Evolutionary conservation across 225 moss, liverwort and hornwort species (phyloP).

Genomic region (Pseudoscleropodium purum): DNA sequence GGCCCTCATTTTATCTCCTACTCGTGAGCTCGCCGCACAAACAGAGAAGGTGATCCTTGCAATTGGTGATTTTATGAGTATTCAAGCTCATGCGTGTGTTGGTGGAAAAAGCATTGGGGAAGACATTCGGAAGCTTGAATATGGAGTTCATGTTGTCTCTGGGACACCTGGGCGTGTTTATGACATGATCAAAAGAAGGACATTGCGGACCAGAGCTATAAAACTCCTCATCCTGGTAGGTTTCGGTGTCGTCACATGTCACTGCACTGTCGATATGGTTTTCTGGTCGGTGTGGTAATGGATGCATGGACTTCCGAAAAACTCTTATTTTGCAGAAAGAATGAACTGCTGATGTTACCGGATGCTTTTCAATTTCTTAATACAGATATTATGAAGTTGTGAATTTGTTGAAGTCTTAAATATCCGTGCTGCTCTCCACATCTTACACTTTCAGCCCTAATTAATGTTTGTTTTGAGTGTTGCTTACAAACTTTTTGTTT

Average conservation of each 20-base stretch:
- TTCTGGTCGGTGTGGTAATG: background rate
- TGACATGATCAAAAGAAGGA: conserved; percentile 88
- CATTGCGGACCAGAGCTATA: conserved; percentile 69
- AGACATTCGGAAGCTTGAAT: conserved; percentile 83
- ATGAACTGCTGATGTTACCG: background rate
- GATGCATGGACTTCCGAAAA: background rate
- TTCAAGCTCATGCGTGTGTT: conserved; percentile 89
- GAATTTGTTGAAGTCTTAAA: background rate
- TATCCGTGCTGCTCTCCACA: background rate
- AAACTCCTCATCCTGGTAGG: conserved; percentile 78
- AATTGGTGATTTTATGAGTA: conserved; percentile 81
- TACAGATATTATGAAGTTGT: background rate
- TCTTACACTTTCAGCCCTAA: background rate
- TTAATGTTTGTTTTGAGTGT: background rate
- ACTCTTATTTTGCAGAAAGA: background rate
- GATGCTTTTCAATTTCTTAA: background rate
- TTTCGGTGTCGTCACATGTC: background rate
- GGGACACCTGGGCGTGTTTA: conserved; percentile 87
- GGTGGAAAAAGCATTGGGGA: conserved; percentile 92
- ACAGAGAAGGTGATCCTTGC: conserved; percentile 90
- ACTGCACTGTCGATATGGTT: background rate
- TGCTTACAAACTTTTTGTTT: background rate
- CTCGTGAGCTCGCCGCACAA: conserved; percentile 80
- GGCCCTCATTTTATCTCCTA: conserved; percentile 80
- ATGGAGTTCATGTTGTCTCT: conserved; percentile 84